phyloP scores from a whole-genome alignment of 176 grass and related monocot species.

The Saccharum spontaneum region DNA sequence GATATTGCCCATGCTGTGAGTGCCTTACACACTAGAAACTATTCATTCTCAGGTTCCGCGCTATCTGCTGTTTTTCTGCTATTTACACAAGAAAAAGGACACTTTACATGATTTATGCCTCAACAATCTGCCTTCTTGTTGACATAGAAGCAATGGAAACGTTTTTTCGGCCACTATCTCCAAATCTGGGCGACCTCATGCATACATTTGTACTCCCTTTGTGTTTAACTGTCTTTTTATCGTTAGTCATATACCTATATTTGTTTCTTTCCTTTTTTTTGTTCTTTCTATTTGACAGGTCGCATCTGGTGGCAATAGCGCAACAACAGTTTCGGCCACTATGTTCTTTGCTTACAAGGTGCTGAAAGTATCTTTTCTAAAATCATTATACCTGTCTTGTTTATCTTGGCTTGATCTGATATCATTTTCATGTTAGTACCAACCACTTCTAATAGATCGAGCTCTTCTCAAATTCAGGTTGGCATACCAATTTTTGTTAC shows the following conservation, averaged over 20 bases:
- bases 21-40: slow-evolving; percentile 8
- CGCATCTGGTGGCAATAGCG: slow-evolving; percentile 67
- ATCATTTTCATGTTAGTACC: neutral
- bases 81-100: neutral
- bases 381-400: neutral
- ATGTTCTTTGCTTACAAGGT: slow-evolving; percentile 98
- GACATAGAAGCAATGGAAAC: neutral
- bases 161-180: too few relatives aligned
- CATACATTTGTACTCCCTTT: neutral
- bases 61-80: neutral
- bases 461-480: slow-evolving; percentile 52
- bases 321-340: slow-evolving; percentile 90
- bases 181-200: neutral
- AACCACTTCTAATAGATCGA: neutral
- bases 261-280: neutral
- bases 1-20: slow-evolving; percentile 91
- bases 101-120: neutral
- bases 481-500: slow-evolving; percentile 93
- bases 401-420: slow-evolving; percentile 7
- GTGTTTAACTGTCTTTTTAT: neutral
- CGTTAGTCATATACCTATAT: slow-evolving; percentile 4
- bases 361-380: neutral
- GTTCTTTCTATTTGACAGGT: slow-evolving; percentile 33
- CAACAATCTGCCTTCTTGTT: neutral
- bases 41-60: neutral